phyloP scores from a whole-genome alignment of 2,329 filamentous ascomycete genomes.

The Didymella keratinophila region DNA sequence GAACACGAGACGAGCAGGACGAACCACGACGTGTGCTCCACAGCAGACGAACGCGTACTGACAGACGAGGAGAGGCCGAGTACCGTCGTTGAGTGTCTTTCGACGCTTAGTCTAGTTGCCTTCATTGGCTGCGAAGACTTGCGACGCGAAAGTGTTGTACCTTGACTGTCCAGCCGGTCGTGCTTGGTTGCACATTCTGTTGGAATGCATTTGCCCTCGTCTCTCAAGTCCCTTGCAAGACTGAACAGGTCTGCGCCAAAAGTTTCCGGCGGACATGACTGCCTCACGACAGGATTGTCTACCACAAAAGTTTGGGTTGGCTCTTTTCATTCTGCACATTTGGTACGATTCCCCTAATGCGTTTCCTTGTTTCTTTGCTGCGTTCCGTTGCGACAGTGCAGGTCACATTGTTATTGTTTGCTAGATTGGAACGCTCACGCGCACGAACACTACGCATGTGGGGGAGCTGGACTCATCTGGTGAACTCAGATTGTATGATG shows the following conservation, averaged over 20 bases:
- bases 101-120: too few species aligned
- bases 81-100: too few species aligned
- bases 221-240: too few species aligned
- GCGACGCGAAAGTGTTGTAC: too few species aligned
- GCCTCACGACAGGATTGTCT: constrained; percentile 9
- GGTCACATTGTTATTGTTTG: constrained; percentile 49
- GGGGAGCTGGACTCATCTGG: constrained; percentile 30
- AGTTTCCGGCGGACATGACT: constrained; percentile 24
- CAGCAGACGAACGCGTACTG: too few species aligned
- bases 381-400: constrained; percentile 42
- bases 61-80: too few species aligned
- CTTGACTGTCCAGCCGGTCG: too few species aligned
- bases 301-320: constrained; percentile 32
- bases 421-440: constrained; percentile 51
- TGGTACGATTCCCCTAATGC: constrained; percentile 36
- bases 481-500: constrained; percentile 40
- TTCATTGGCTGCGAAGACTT: too few species aligned
- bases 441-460: constrained; percentile 40
- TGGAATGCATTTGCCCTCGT: too few species aligned
- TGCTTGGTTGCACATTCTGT: too few species aligned
- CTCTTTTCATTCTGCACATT: constrained; percentile 25
- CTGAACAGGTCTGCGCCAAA: constrained; percentile 33
- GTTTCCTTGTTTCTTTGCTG: constrained; percentile 35
- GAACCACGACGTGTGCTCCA: constrained; percentile 33
- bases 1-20: constrained; percentile 30